Evolutionary conservation across 176 grass and related monocot genomes (phyloP), one percentile per base, ranked within the genome.

Genomic region (Hordeum marinum): DNA sequence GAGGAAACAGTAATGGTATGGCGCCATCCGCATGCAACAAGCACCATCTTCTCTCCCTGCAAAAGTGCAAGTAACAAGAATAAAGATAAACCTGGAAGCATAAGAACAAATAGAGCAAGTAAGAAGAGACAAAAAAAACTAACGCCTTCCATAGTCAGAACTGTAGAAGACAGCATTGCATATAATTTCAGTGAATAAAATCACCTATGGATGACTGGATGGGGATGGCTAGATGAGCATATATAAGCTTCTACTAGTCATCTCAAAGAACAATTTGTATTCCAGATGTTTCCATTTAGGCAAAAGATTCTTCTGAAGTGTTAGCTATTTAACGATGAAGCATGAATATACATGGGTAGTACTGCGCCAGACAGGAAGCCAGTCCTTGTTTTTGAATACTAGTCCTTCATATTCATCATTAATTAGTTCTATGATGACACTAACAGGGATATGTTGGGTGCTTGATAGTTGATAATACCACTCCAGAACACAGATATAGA

Each of bases 21-120:
- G 23, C 96, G 93, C 96, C 96, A 99, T 86, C 96, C 96, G 84
- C 96, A 99, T 92, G 96, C 96, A 77, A 99, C 79, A 75, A 99
- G 88, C 66, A 91, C 78, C 94, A 96, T 99, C 75, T 96, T 94
- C 72, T 94, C 90, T 43, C 84, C 91, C 96, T 99, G 64, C 63
- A 89, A 40, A 87, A 61, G 21, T 52, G 58, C 3, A 79, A 62
- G 61, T n/a, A 76, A 87, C 83, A 55, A 75, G 36, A 83, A 72
- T 23, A 57, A 43, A 70, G 14, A 66, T 24, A 64, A 67, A 74
- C 62, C 40, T 58, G 24, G 61, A 77, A 82, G 57, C 13, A 55
- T 61, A 7, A 63, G 34, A 70, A 75, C 3, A 68, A 52, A 74
- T n/a, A 63, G 24, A 69, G 25, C 54, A 87, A 69, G 59, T 13